Base-by-base conservation (phyloP, 2,329 filamentous ascomycete genomes). In the Pseudopyricularia javanii region DNA sequence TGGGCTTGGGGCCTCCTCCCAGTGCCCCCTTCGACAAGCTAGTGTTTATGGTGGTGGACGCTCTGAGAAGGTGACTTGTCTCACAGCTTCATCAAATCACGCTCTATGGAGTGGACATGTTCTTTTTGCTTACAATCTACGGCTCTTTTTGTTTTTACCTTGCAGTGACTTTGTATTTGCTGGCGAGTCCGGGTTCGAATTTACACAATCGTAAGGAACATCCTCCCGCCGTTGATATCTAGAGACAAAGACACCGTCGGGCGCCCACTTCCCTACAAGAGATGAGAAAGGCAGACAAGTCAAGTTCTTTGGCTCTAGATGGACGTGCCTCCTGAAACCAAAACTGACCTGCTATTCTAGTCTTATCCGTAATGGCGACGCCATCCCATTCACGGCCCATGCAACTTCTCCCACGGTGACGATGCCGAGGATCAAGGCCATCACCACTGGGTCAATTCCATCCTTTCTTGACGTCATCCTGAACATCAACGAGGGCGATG, bases 41-140 rank as follows among this genome's bases (percentile, higher is more conserved):
- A 52, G 75, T 98, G 52, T 96, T 98, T 67, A 97, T 98, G 91
- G 90, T 98, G 7, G 86, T 98, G 28, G 93, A 98, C 77, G 91
- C 93, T 24, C 69, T 98, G 66, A 79, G 91, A 68, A 95, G 88
- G 87, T 90, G 20, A 75, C 55, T 64, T 30, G 53, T 17, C 28
- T 14, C 3, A 14, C 49, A 24, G 8, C 24, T 48, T 24, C 51
- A 8, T 15, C n/a, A n/a, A n/a, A n/a, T n/a, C 28, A 30, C 4
- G 5, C 28, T 5, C 28, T 30, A 5, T 9, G 28, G 5, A 30
- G 28, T 30, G 28, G 5, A 30, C 28, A 5, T 30, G 28, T 30
- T 30, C 28, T 30, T 40, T 22, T 57, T 63, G 51, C 55, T 47
- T 28, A 52, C 37, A 17, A 51, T 32, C 15, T 35, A 32, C 30